Evolutionary conservation across 495 filamentous ascomycete genomes (phyloP), one percentile per base, ranked within the genome.

Genomic region (Parmelia sp.): DNA sequence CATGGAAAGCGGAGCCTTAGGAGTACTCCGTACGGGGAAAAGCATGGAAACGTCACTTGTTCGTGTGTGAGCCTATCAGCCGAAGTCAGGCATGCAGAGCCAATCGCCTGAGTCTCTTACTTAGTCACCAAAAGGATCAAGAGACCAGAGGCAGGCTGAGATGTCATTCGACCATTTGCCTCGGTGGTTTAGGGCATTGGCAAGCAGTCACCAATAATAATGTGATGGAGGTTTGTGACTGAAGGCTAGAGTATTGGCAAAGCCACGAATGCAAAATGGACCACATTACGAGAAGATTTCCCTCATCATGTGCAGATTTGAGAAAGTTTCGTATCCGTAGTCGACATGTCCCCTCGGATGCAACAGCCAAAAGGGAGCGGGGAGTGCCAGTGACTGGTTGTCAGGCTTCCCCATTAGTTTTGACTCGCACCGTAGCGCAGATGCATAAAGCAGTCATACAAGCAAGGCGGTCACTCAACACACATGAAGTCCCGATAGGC

Each of bases 1-100:
- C n/a, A 45, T 60, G 42, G 45, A 65, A 37, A 59, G 44, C 49
- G 44, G 35, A 58, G 23, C 39, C 25, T 58, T 49, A 17, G 57
- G 36, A 60, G 37, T 39, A 40, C 35, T 42, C 23, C 36, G 61
- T 47, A 40, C 36, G 45, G 39, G 59, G 58, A 47, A 57, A 49
- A 39, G 57, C 37, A 58, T 23, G 33, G 37, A 63, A 42, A 57
- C 31, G 29, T 40, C 29, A 53, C 36, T 35, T 36, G 19, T 44
- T 15, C 49, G 36, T 42, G 51, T 39, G 15, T 40, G 61, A 57
- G 12, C 47, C 25, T 5, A 51, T 51, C 47, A 29, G 25, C 23
- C 25, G 47, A 19, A 27, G 14, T 4, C 47, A 17, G 14, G 23
- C 47, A 27, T 29, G 14, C 47, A 51, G 23, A 27, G 14, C 47